Evolutionary conservation across 805 yeast species (phyloP), one percentile per base, ranked within the genome.

Genomic region (Cyberlindnera petersonii): DNA sequence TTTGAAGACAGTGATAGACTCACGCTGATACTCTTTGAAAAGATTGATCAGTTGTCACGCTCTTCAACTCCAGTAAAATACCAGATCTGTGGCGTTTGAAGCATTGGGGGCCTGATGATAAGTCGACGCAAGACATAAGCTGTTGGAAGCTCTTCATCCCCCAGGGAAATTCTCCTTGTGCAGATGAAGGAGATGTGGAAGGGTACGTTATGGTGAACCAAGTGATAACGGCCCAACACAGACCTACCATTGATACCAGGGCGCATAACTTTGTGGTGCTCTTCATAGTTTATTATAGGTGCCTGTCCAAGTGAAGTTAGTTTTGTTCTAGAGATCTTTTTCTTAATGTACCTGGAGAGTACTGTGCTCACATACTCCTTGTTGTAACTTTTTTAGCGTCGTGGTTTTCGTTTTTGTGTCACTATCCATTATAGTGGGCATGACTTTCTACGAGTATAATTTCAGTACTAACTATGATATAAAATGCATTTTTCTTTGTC

Each of bases 51-150:
- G n/a, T 23, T 24, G 24, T 16, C 23, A 11, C 9, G 7, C 21
- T 20, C 17, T 11, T 24, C 22, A 39, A 26, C 15, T 33, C 37
- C 13, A 15, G 9, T 23, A 35, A 31, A 6, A 40, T 14, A 26
- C 21, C 6, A 13, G 24, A 13, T 13, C 40, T 36, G 37, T 35
- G 40, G 8, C 40, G 33, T 8, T 34, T 38, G 27, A 47, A 44
- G 27, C 53, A 49, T 11, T 15, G 33, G 4, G 34, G 13, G 15
- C 39, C 47, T 9, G 37, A 28, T 2, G 46, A 31, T 10, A 41
- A 28, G 3, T 37, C 43, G 16, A 42, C n/a, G 19, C 53, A 49
- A 4, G 38, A 26, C 1, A 44, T 32, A 27, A 49, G 26, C 9
- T 37, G 31, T 24, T 42, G 31, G 21, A 49, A 39, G 9, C 31